These are phyloP conservation scores for Creolimax fragrantissima DNA, from an alignment of 78 protist genomes.

Conservation along the genomic window DNA sequence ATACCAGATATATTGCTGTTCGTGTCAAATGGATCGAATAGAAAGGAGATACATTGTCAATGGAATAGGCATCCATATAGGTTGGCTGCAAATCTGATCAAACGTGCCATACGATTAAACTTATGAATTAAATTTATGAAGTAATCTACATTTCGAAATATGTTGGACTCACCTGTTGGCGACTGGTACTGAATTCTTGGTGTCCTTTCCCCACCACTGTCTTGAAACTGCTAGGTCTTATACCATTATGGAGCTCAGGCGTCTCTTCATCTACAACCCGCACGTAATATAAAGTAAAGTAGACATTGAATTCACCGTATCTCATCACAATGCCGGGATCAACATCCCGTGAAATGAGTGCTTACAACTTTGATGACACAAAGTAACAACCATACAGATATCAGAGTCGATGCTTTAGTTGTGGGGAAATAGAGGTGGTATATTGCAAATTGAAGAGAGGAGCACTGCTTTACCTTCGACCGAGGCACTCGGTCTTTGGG, in stretches of 20 bases:
- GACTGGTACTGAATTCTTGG: constrained; percentile 59
- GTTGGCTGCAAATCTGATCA: too few species aligned
- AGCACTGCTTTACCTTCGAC: not conserved
- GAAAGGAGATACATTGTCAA: too few species aligned
- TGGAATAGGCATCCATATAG: too few species aligned
- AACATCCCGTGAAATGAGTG: too few species aligned
- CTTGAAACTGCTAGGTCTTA: constrained; percentile 74
- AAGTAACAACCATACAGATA: not conserved
- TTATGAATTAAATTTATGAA: too few species aligned
- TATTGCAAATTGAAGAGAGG: not conserved
- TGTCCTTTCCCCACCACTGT: constrained; percentile 58
- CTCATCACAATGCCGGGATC: too few species aligned
- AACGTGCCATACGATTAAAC: too few species aligned
- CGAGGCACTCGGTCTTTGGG: constrained; percentile 33
- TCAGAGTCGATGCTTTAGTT: not conserved
- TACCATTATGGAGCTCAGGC: constrained; percentile 42
- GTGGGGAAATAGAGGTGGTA: not conserved
- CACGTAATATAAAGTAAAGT: too few species aligned
- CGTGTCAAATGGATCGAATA: too few species aligned
- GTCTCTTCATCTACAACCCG: too few species aligned
- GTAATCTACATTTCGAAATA: too few species aligned
- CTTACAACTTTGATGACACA: not conserved
- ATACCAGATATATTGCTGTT: not conserved
- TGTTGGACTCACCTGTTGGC: constrained; percentile 69
- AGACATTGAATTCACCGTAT: too few species aligned